These are phyloP conservation scores for Scheffersomyces titani DNA, from an alignment of 1,139 yeast species.

Conservation along the genomic window DNA sequence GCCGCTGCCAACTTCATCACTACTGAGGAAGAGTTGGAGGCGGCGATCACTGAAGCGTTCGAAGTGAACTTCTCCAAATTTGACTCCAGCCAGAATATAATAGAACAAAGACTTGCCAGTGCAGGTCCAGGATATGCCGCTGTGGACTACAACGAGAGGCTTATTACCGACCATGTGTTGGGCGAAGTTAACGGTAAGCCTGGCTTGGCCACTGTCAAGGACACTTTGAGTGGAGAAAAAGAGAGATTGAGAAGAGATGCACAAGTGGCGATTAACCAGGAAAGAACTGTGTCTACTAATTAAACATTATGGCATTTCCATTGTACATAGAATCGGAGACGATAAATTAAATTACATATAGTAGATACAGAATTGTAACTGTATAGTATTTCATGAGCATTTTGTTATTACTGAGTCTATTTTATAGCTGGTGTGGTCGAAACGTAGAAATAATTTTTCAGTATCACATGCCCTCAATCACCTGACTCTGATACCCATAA, in stretches of 20 bases:
- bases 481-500: neutral
- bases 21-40: conserved; percentile 62
- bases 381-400: too few relatives aligned
- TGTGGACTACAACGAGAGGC: conserved; percentile 29
- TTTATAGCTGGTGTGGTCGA: too few relatives aligned
- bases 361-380: neutral
- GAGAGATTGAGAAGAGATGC: conserved; percentile 42
- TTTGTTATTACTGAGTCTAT: too few relatives aligned
- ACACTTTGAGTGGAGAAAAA: conserved; percentile 23
- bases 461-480: neutral
- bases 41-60: conserved; percentile 59
- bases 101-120: conserved; percentile 40
- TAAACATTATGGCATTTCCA: neutral
- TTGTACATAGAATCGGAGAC: conserved; percentile 4
- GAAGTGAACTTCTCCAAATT: conserved; percentile 42
- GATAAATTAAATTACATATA: neutral
- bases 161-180: conserved; percentile 35
- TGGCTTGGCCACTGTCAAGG: conserved; percentile 37
- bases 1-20: conserved; percentile 65
- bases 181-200: conserved; percentile 27
- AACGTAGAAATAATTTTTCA: too few relatives aligned
- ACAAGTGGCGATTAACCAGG: conserved; percentile 24
- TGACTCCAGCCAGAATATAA: conserved; percentile 33
- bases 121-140: conserved; percentile 30
- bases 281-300: neutral